Evolutionary conservation across 371 early-diverging fungal genomes (phyloP), one percentile per base, ranked within the genome.

Genomic region (Mucor velutinosus): DNA sequence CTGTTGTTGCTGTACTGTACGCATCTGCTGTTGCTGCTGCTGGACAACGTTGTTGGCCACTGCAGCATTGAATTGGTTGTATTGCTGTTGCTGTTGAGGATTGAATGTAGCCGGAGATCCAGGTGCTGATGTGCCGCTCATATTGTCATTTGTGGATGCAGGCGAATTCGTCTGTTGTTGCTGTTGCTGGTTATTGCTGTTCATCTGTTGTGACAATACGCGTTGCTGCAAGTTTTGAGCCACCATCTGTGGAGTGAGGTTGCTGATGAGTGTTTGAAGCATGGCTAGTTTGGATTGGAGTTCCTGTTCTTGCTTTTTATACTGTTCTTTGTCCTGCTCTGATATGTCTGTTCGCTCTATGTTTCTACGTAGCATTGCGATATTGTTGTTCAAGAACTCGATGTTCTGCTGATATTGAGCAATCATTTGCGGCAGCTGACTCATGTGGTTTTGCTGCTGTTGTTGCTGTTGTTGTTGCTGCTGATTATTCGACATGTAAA

Each of bases 281-380:
- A 71, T 69, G 32, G 62, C 58, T 10, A 80, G 55, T 25, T 70
- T 70, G 11, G 70, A 41, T 49, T 80, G 80, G 10, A 72, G 55
- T 21, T 75, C 75, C 47, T 73, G 70, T 53, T 80, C 80, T 66
- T 77, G 75, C 21, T 66, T 65, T 53, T 65, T 71, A 8, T 61
- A 58, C 3, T 57, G 62, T 21, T 75, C 74, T 57, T 62, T 75
- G 39, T 82, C 77, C 57, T 76, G 77, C 11, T 60, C 39, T 14
- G 77, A 58, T 6, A 82, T 70, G 63, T 80, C 76, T 5, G 73
- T 49, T 56, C 77, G 71, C 53, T 82, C 80, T 4, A 80, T 43
- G 25, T 69, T 66, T 64, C 76, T 66, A 33, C 83, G 76, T 12
- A 75, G 29, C 14, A 64, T 51, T 1, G 66, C 67, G 47, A 79